Conservation (phyloP, 2,329 filamentous ascomycete species). For the Fusarium udum region DNA sequence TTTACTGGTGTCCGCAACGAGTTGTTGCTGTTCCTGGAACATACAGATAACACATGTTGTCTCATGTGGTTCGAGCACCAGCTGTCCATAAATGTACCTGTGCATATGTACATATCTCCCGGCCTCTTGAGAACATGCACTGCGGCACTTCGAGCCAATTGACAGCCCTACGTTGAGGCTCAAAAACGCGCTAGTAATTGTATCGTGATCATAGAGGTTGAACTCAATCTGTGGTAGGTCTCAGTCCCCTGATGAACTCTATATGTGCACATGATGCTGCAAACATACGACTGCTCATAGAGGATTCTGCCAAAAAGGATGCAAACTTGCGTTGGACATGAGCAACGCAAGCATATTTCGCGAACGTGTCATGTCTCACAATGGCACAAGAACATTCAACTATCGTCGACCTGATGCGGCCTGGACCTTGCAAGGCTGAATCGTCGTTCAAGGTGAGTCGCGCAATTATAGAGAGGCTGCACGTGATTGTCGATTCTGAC, state of each 20-base stretch:
- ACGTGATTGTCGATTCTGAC: slow-evolving; percentile 32
- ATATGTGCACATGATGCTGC: neutral
- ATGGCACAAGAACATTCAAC: neutral
- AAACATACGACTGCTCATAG: neutral
- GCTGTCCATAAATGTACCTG: neutral
- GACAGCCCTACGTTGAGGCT: neutral
- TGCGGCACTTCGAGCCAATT: neutral
- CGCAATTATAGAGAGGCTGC: slow-evolving; percentile 14
- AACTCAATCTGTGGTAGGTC: neutral
- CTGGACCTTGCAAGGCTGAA: slow-evolving; percentile 13
- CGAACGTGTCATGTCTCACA: neutral
- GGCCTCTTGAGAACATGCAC: neutral
- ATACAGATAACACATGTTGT: neutral
- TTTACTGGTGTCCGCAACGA: neutral
- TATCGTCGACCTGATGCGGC: neutral
- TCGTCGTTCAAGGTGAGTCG: neutral
- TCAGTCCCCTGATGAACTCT: neutral
- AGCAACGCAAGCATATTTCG: too few species aligned
- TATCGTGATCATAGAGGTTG: neutral
- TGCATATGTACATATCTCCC: neutral
- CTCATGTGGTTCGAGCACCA: neutral
- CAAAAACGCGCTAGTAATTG: neutral
- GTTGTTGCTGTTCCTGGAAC: neutral
- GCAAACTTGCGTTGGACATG: neutral
- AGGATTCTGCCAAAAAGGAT: neutral